Base-by-base conservation (phyloP, 805 yeast genomes). In the Kodamaea sagamina region DNA sequence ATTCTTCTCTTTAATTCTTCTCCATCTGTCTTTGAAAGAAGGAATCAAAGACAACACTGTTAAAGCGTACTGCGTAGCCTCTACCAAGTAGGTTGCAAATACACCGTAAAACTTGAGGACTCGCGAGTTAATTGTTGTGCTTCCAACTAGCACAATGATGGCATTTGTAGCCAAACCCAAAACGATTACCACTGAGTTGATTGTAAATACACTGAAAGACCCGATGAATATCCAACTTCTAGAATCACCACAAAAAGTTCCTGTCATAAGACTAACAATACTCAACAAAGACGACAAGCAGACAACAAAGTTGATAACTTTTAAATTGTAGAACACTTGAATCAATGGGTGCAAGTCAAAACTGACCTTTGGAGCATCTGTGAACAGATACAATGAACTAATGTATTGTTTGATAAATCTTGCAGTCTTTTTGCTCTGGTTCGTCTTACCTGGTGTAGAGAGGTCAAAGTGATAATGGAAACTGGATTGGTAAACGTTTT, bases 231-330 rank as follows among this genome's bases (percentile, higher is more conserved):
- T 11, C 12, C 42, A 24, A n/a, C 34, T 17, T 13, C 11, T 6
- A 3, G 6, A 13, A 11, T 29, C 18, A 4, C 34, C 34, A 10
- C 34, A 29, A 10, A 29, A 15, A 4, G 34, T 17, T 13, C 34
- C 4, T 4, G 19, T 15, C 10, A 29, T 13, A 3, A 29, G 3
- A 29, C 34, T 29, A 3, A 10, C 34, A 15, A 13, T 29, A 11
- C 34, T 29, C 11, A 29, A 29, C 18, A 29, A n/a, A 3, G 34
- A 29, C 15, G 34, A n/a, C 7, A 29, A 13, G 10, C 46, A 26
- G 3, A 59, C 54, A 3, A 53, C 53, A 34, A 49, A 44, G 37
- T 40, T 41, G 9, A 44, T 45, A 10, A 47, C 12, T 43, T 39
- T 47, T 15, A 32, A 28, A 3, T 37, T 16, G 25, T 34, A 36